Evolutionary conservation across 805 yeast species (phyloP).

Genomic region (Hanseniaspora singularis): DNA sequence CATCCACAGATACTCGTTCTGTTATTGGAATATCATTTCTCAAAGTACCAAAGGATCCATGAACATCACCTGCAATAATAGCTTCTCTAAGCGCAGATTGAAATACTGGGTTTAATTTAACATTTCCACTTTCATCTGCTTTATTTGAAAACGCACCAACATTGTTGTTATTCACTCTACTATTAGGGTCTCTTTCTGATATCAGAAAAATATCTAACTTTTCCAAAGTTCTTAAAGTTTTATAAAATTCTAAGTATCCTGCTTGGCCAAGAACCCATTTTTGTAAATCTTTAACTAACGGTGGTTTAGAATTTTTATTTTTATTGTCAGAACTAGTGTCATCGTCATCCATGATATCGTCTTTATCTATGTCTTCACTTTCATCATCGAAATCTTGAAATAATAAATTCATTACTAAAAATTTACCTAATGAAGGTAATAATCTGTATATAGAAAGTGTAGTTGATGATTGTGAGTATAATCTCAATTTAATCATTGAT

Average conservation of each 20-base stretch:
- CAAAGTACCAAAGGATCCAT: conserved; percentile 67
- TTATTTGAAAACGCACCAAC: conserved; percentile 27
- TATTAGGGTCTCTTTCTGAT: conserved; percentile 30
- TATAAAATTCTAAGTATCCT: conserved; percentile 46
- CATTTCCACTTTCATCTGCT: conserved; percentile 24
- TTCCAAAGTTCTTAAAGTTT: conserved; percentile 65
- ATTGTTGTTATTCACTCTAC: background rate
- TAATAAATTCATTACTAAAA: conserved; percentile 74
- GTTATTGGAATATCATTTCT: conserved; percentile 33
- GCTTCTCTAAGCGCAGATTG: conserved; percentile 68
- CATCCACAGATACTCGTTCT: conserved; percentile 1
- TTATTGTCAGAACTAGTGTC: background rate
- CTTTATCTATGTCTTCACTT: conserved; percentile 49
- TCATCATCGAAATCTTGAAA: conserved; percentile 67
- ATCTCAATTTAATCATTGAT: conserved; percentile 65
- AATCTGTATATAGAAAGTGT: conserved; percentile 86
- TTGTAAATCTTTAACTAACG: conserved; percentile 8
- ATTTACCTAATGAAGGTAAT: conserved; percentile 79
- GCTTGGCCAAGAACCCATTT: conserved; percentile 50
- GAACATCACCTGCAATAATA: conserved; percentile 61
- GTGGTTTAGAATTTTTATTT: background rate
- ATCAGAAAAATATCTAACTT: conserved; percentile 66
- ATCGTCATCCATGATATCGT: conserved; percentile 12
- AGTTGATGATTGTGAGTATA: conserved; percentile 84
- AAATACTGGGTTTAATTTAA: conserved; percentile 58